A percentile compares a stretch with the other conserved stretches of the same genome.
Evolutionary conservation across 495 filamentous ascomycete genomes (phyloP).

Genomic region (Clohesyomyces aquaticus): DNA sequence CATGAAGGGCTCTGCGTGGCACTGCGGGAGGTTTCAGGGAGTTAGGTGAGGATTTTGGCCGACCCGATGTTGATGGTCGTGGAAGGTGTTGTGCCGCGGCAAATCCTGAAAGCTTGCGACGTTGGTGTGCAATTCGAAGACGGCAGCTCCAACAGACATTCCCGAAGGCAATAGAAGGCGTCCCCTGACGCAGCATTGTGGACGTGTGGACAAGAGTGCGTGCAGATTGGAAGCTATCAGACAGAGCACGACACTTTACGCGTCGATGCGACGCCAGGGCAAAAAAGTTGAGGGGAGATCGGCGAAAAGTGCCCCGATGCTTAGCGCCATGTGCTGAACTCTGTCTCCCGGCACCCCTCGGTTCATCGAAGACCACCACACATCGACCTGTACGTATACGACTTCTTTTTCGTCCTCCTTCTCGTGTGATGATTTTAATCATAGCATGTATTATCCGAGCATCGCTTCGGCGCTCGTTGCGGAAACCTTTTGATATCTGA

Average conservation of each 20-base stretch:
- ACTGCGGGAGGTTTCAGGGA: neutral
- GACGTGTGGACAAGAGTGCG: no score
- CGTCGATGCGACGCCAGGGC: no score
- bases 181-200: constrained; percentile 1
- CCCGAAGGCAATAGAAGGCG: neutral
- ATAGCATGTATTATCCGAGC: constrained; percentile 75
- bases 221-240: no score
- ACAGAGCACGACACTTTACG: no score
- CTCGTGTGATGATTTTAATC: constrained; percentile 49
- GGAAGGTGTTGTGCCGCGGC: neutral
- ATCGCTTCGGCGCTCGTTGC: constrained; percentile 43
- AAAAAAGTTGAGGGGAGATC: constrained; percentile 4
- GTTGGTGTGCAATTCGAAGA: neutral
- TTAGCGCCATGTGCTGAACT: no score
- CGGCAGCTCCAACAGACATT: constrained; percentile 25
- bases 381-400: constrained; percentile 14
- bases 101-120: neutral
- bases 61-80: no score
- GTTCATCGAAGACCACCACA: neutral
- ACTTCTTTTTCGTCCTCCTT: neutral
- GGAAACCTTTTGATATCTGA: constrained; percentile 28
- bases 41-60: no score
- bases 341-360: no score
- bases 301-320: neutral
- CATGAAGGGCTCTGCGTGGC: constrained; percentile 10